Evolutionary conservation across 2,329 filamentous ascomycete genomes (phyloP), one percentile per base, ranked within the genome.

Genomic region (Delphinella strobiligena): DNA sequence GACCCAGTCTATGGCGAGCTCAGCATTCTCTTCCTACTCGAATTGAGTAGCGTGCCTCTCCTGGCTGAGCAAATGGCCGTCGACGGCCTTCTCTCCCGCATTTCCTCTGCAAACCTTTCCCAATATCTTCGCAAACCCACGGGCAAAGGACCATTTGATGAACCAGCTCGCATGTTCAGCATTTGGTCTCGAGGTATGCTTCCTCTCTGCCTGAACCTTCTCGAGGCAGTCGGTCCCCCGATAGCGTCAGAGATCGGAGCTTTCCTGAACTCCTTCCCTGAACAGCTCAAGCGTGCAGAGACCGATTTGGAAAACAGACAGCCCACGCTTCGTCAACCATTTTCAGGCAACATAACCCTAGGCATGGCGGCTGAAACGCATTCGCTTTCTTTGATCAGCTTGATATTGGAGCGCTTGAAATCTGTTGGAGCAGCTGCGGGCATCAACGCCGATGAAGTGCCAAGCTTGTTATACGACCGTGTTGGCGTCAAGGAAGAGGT

Each of bases 1-100:
- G 89, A 96, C 54, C 89, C 91, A 0, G 69, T 96, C 19, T 96
- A 95, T 58, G 91, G 88, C 47, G 88, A 95, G 55, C 74, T 95
- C n/a, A 84, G 83, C 51, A 72, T 94, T 31, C 71, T 88, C 18
- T 93, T 96, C 60, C 71, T 98, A 11, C 75, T 94, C 16, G 84
- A 93, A 49, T 72, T 98, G 10, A 94, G 88, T 1, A 80, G 76
- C 11, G 71, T 96, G 11, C 82, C 83, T 0, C 62, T 75, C 14
- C 71, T 96, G 37, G 89, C 91, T 2, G 89, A 96, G 57, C 82
- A 91, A 47, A 77, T 98, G 50, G 91, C 89, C 1, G 80, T 86
- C 31, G 86, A 94, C 51, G 87, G 83, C 22, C 69, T 94, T 11
- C 72, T 98, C 4, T 76, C 79, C 50, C 82, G 85, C 45, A 67